phyloP scores from a whole-genome alignment of 2,329 filamentous ascomycete species.

The Magnaporthiopsis rhizophila region DNA sequence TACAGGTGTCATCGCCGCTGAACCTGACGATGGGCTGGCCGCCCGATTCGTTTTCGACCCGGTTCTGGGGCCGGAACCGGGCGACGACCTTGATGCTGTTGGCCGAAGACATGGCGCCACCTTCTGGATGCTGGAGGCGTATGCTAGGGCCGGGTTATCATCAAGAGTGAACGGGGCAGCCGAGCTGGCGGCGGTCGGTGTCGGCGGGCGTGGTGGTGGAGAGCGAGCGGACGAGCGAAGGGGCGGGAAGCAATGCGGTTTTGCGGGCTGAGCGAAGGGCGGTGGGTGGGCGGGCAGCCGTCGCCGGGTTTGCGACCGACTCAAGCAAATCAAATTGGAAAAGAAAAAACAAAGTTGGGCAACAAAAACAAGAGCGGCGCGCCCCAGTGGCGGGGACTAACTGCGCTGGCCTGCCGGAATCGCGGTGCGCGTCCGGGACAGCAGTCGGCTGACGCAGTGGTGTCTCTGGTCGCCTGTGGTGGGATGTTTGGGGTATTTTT shows the following conservation, averaged over 20 bases:
- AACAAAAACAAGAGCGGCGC: constrained; percentile 1
- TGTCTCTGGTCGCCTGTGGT: too few species aligned
- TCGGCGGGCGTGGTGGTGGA: too few species aligned
- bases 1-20: constrained; percentile 81
- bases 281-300: neutral
- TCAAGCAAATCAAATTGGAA: constrained; percentile 6
- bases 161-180: constrained; percentile 11
- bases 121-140: constrained; percentile 17
- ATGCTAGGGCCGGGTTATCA: constrained; percentile 15
- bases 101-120: constrained; percentile 43
- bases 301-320: neutral
- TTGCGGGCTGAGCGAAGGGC: neutral
- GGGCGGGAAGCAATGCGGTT: too few species aligned
- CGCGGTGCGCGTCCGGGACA: too few species aligned
- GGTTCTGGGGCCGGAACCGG: constrained; percentile 96
- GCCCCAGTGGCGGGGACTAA: neutral
- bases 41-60: constrained; percentile 80
- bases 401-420: neutral
- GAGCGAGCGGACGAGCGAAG: too few species aligned
- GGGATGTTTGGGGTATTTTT: too few species aligned
- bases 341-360: constrained; percentile 1
- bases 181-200: constrained; percentile 5
- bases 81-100: constrained; percentile 84
- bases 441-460: too few species aligned
- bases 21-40: constrained; percentile 90